Conservation (phyloP, 345 rosid species). For the Nasturtium officinale region DNA sequence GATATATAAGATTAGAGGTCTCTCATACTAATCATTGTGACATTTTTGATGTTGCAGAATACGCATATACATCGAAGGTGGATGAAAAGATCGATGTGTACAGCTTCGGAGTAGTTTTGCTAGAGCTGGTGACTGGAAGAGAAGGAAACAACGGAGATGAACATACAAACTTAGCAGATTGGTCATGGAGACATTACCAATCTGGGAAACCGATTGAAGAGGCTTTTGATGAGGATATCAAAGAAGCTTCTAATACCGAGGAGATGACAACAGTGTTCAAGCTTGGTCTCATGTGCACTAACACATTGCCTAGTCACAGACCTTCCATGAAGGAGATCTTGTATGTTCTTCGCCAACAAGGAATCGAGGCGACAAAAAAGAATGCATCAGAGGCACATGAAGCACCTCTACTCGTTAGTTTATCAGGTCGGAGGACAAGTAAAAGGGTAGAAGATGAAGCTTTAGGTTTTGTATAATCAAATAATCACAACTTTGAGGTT, state of each 20-base stretch:
- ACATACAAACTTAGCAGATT: slow-evolving; percentile 72
- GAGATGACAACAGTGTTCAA: slow-evolving; percentile 67
- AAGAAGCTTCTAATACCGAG: slow-evolving; percentile 48
- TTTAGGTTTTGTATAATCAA: slow-evolving; percentile 39
- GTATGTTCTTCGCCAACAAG: slow-evolving; percentile 58
- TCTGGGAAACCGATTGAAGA: slow-evolving; percentile 52
- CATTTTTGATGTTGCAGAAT: slow-evolving; percentile 51
- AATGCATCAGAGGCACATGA: slow-evolving; percentile 31
- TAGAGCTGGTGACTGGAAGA: slow-evolving; percentile 84
- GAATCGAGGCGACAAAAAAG: slow-evolving; percentile 12
- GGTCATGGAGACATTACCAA: slow-evolving; percentile 74
- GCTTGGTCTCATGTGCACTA: slow-evolving; percentile 72
- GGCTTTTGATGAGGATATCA: slow-evolving; percentile 64
- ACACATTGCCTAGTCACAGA: slow-evolving; percentile 54
- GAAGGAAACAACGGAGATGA: slow-evolving; percentile 69
- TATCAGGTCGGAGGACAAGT: slow-evolving; percentile 37
- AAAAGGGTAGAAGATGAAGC: slow-evolving; percentile 37
- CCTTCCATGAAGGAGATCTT: slow-evolving; percentile 86
- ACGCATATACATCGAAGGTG: slow-evolving; percentile 75
- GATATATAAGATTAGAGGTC: neutral
- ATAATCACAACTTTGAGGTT: slow-evolving; percentile 18
- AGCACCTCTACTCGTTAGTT: slow-evolving; percentile 33
- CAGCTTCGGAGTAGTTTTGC: slow-evolving; percentile 90
- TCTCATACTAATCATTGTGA: neutral
- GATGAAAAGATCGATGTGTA: slow-evolving; percentile 81